These are phyloP conservation scores for Pichia scutulata DNA, from an alignment of 805 yeast genomes.

Conservation along the genomic window DNA sequence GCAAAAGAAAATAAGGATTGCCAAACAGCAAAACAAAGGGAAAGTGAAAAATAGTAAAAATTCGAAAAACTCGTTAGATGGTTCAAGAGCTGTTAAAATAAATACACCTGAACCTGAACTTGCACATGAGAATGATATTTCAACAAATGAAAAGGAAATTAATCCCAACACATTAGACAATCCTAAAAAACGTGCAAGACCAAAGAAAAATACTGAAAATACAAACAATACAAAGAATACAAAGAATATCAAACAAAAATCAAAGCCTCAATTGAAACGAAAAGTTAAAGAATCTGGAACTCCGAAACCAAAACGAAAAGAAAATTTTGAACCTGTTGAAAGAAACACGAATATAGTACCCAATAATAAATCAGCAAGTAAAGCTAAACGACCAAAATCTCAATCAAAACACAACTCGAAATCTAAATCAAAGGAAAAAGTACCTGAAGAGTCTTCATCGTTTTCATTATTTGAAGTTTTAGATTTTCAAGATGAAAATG, in stretches of 20 bases:
- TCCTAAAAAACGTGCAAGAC: neutral
- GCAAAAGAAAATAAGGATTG: neutral
- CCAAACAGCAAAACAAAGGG: neutral
- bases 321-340: neutral
- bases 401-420: neutral
- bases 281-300: neutral
- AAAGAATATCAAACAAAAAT: neutral
- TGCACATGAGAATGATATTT: too few relatives aligned
- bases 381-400: neutral
- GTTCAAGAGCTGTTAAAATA: neutral
- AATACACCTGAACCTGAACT: neutral
- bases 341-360: neutral
- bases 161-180: neutral
- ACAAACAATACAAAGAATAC: too few relatives aligned
- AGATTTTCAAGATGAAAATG: slow-evolving; percentile 3
- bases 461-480: slow-evolving; percentile 11
- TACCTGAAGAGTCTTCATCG: neutral
- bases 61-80: neutral
- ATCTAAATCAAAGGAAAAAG: neutral
- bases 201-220: neutral
- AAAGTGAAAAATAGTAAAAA: too few relatives aligned
- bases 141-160: neutral
- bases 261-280: neutral
- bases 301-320: neutral
- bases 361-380: too few relatives aligned